These are phyloP conservation scores for Ballota nigra DNA, from an alignment of 257 asterid genomes.

Conservation along the genomic window DNA sequence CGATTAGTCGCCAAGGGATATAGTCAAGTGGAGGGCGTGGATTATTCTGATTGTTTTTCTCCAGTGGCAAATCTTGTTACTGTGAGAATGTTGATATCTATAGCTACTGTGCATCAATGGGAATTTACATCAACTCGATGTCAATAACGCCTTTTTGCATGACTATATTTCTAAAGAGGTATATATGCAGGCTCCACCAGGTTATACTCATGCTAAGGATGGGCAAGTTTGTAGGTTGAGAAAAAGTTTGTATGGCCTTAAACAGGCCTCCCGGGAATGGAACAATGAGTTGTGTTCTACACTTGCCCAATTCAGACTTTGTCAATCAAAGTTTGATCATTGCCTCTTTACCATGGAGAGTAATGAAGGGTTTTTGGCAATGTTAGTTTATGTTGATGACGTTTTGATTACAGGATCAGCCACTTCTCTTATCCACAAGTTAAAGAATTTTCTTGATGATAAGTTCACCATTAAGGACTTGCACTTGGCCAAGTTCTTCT, in stretches of 20 bases:
- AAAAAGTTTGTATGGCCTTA: neutral
- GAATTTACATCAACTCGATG: neutral
- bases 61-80: neutral
- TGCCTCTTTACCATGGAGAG: neutral
- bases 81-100: neutral
- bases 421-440: no score
- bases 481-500: neutral
- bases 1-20: neutral
- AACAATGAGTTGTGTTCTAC: neutral
- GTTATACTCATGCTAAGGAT: no score
- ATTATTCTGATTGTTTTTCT: neutral
- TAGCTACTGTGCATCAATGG: neutral
- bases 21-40: neutral
- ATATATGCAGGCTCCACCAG: neutral
- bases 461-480: no score
- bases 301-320: neutral
- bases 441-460: no score
- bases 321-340: neutral
- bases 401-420: neutral
- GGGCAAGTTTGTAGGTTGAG: neutral
- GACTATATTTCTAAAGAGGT: neutral
- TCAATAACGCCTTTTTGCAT: neutral
- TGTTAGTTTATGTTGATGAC: neutral
- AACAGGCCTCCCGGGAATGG: neutral
- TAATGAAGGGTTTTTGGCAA: neutral